These are phyloP conservation scores for Candida neerlandica DNA, from an alignment of 1,139 yeast genomes.

Conservation along the genomic window DNA sequence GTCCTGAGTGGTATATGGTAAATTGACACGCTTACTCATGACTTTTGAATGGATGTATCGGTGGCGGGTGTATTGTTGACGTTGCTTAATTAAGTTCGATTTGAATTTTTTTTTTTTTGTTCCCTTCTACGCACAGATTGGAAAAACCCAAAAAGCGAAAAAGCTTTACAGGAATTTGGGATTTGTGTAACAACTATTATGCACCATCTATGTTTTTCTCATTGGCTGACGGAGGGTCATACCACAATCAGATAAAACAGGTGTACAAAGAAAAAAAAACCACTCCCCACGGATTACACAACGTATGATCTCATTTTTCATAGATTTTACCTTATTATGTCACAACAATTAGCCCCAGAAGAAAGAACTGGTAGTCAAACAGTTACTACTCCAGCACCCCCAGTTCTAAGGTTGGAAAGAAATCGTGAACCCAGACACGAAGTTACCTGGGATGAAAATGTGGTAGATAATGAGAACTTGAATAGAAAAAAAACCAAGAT, in stretches of 20 bases:
- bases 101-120: neutral
- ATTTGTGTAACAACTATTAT: conserved; percentile 1
- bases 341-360: neutral
- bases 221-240: neutral
- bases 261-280: neutral
- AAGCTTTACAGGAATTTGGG: neutral
- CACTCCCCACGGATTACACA: neutral
- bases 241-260: neutral
- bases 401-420: conserved; percentile 13
- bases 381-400: conserved; percentile 11
- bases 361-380: conserved; percentile 1
- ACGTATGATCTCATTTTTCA: neutral
- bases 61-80: neutral
- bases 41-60: neutral
- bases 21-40: conserved; percentile 34
- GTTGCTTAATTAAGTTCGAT: neutral
- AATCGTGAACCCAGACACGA: conserved; percentile 33
- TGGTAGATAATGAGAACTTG: conserved; percentile 86
- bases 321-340: neutral
- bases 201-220: neutral
- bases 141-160: neutral
- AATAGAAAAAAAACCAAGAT: conserved; percentile 86
- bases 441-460: conserved; percentile 84
- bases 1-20: conserved; percentile 44
- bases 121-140: neutral